Conservation (phyloP, 305 asterid genomes). For the Euphrasia arctica region DNA sequence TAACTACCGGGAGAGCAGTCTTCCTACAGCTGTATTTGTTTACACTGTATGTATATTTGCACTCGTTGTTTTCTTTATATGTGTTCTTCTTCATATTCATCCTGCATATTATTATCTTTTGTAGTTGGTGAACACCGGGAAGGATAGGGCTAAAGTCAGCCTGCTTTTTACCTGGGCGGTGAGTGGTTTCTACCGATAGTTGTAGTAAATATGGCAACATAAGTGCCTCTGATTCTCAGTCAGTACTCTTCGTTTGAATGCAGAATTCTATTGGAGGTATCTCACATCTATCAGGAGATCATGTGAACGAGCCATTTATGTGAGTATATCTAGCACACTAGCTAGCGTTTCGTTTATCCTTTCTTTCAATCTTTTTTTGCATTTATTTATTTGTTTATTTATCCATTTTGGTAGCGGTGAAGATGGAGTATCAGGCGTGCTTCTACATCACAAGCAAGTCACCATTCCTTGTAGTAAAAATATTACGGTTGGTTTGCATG, state of each 20-base stretch:
- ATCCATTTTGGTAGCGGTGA: conserved; percentile 52
- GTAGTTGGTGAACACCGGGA: conserved; percentile 98
- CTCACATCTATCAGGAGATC: conserved; percentile 92
- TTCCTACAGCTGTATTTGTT: conserved; percentile 93
- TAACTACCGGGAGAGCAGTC: conserved; percentile 98
- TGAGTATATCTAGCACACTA: conserved; percentile 40
- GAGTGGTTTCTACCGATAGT: conserved; percentile 35
- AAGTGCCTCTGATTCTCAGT: conserved; percentile 26
- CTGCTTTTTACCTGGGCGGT: conserved; percentile 98
- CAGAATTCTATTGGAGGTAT: conserved; percentile 97
- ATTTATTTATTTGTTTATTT: background rate
- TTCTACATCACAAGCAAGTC: conserved; percentile 99
- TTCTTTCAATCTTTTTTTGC: conserved; percentile 9
- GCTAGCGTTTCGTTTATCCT: conserved; percentile 18
- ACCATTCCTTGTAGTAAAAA: conserved; percentile 53
- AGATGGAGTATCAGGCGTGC: conserved; percentile 98
- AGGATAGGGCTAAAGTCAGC: conserved; percentile 98
- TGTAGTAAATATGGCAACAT: conserved; percentile 17
- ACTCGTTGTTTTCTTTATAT: conserved; percentile 12
- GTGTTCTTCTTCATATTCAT: conserved; percentile 10
- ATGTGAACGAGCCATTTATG: conserved; percentile 95
- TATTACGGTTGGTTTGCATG: conserved; percentile 54
- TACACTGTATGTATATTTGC: conserved; percentile 65
- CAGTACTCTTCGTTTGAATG: conserved; percentile 16
- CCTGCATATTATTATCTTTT: conserved; percentile 22